Evolutionary conservation across 257 asterid species (phyloP).

Genomic region (Petrea volubilis): DNA sequence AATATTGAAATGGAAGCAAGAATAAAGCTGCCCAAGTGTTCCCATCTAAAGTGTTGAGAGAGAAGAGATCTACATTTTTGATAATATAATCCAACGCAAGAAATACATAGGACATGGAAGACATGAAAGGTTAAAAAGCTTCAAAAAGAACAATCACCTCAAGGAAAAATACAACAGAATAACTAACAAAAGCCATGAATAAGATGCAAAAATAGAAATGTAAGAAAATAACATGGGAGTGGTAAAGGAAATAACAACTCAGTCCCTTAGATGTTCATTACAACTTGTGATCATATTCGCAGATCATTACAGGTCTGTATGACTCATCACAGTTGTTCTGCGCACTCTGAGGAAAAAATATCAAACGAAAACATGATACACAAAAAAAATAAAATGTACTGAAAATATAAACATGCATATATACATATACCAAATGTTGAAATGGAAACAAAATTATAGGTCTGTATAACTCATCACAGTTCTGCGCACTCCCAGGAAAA

Average conservation of each 20-base stretch:
- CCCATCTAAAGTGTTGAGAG: too few relatives aligned
- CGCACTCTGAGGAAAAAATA: too few relatives aligned
- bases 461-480: constrained; percentile 12
- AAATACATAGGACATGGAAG: not conserved
- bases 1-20: too few relatives aligned
- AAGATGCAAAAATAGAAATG: not conserved
- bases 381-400: too few relatives aligned
- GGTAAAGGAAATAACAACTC: constrained; percentile 21
- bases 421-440: too few relatives aligned
- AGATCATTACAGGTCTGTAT: constrained; percentile 56
- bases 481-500: too few relatives aligned
- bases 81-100: not conserved
- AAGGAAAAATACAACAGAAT: not conserved
- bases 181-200: not conserved
- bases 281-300: constrained; percentile 39
- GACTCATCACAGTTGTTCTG: constrained; percentile 32
- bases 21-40: too few relatives aligned
- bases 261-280: constrained; percentile 57
- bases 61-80: not conserved
- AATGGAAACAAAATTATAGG: too few relatives aligned
- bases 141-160: not conserved
- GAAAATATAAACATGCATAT: too few relatives aligned
- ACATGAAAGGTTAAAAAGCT: not conserved
- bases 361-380: too few relatives aligned
- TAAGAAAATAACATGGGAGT: not conserved